Conservation (phyloP, 306 rosid genomes). For the Cucumis sativus region DNA sequence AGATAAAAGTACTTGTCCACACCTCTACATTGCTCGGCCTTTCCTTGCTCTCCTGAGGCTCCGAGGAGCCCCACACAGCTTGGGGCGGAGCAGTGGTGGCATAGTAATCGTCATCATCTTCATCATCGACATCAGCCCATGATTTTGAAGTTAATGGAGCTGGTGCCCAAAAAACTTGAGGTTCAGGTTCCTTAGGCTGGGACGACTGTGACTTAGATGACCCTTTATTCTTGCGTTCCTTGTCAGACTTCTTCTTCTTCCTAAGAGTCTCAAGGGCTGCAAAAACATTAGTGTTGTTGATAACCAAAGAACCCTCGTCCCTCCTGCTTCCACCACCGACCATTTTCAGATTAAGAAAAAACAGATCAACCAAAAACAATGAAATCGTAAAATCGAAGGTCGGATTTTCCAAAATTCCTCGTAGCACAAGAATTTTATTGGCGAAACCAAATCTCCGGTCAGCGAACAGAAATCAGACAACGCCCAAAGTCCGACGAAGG, state of each 20-base stretch:
- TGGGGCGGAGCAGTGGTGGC: conserved; percentile 68
- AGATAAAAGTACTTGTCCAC: conserved; percentile 15
- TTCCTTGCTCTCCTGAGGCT: conserved; percentile 35
- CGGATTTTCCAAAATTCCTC: background rate
- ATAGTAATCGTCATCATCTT: conserved; percentile 73
- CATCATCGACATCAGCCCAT: conserved; percentile 91
- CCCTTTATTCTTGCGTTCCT: conserved; percentile 56
- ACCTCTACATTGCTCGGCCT: conserved; percentile 45
- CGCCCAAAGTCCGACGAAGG: conserved; percentile 1
- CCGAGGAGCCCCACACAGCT: conserved; percentile 46
- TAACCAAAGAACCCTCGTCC: conserved; percentile 70
- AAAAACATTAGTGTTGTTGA: conserved; percentile 71
- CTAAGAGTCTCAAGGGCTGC: conserved; percentile 77
- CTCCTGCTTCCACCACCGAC: conserved; percentile 85
- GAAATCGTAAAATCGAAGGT: background rate
- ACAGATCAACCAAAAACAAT: conserved; percentile 24
- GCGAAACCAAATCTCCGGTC: background rate
- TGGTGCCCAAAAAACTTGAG: conserved; percentile 67
- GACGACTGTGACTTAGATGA: conserved; percentile 34
- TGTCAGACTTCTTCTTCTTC: conserved; percentile 91
- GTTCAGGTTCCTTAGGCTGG: conserved; percentile 38
- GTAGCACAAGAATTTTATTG: background rate
- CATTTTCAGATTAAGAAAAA: conserved; percentile 25
- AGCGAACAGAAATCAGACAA: background rate
- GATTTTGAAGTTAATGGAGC: conserved; percentile 54